phyloP scores from a whole-genome alignment of 306 rosid species.

The Castanea mollissima region DNA sequence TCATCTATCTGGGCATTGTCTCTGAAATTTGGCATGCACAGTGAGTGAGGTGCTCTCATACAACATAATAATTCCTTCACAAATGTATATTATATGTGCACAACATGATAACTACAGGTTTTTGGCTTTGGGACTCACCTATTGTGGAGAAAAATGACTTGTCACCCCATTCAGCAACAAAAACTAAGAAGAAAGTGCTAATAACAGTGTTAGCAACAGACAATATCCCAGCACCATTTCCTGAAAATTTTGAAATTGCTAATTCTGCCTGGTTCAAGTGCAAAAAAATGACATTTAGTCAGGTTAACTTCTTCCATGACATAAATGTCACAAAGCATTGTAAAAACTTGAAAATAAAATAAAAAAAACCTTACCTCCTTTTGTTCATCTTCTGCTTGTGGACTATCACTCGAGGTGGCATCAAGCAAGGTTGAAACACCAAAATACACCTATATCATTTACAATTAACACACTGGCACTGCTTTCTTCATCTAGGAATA shows the following conservation, averaged over 20 bases:
- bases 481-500: conserved; percentile 14
- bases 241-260: conserved; percentile 84
- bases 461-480: neutral
- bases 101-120: neutral
- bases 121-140: conserved; percentile 53
- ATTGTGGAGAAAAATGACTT: conserved; percentile 95
- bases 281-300: conserved; percentile 25
- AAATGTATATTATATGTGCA: neutral
- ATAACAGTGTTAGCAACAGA: conserved; percentile 75
- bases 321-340: conserved; percentile 7
- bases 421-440: conserved; percentile 91
- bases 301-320: neutral
- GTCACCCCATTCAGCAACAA: conserved; percentile 99
- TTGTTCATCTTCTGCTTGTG: conserved; percentile 89
- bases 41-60: conserved; percentile 3
- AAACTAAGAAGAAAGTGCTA: conserved; percentile 79
- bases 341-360: conserved; percentile 16
- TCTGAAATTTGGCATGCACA: conserved; percentile 2
- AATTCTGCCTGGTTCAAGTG: conserved; percentile 81
- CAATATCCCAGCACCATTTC: conserved; percentile 82
- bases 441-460: conserved; percentile 71
- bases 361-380: conserved; percentile 65
- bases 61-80: neutral
- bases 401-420: conserved; percentile 73
- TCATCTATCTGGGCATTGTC: neutral